Base-by-base conservation (phyloP, 2,329 filamentous ascomycete species). In the Didymella pomorum region DNA sequence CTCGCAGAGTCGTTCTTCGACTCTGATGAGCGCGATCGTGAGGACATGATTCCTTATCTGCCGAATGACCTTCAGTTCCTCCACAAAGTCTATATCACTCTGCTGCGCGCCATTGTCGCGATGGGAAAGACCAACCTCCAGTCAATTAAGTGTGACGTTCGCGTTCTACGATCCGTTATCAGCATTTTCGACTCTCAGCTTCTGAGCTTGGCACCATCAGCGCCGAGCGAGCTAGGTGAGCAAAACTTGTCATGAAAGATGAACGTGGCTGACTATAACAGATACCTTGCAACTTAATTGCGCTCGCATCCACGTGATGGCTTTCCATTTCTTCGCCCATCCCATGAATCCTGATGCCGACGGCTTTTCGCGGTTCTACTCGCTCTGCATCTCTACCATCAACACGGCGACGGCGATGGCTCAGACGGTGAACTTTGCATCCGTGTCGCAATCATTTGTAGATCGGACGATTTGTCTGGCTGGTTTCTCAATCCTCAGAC, bases 271-370 rank as follows among this genome's bases (percentile, higher is more conserved):
- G 39, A 73, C 25, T 53, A 16, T 25, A 16, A 16, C 47, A 75
- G 74, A 74, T 43, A 66, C 66, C 9, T 66, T 76, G 20, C 70
- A 74, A 66, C 67, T 76, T 1, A 72, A 70, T 41, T 76, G 74
- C 42, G 71, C 68, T 16, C 72, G 74, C 26, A 69, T 76, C 11
- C 74, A 76, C 43, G 65, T 76, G 9, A 63, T 75, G 50, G 66
- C 72, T 12, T 76, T 74, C 58, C 72, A 76, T 45, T 76, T 76
- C 64, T 76, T 75, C 49, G 72, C 72, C 0, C 63, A 73, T 37
- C 68, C 71, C 2, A 63, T 69, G 9, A 64, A 65, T 33, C 65
- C 71, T 12, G 71, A 75, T 53, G 52, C 59, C 4, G 74, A 76
- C 31, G 61, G 67, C 16, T 58, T 76, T 0, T 63, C 58, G 42